Evolutionary conservation across 805 yeast genomes (phyloP).

Genomic region (Barnettozyma vustinii): DNA sequence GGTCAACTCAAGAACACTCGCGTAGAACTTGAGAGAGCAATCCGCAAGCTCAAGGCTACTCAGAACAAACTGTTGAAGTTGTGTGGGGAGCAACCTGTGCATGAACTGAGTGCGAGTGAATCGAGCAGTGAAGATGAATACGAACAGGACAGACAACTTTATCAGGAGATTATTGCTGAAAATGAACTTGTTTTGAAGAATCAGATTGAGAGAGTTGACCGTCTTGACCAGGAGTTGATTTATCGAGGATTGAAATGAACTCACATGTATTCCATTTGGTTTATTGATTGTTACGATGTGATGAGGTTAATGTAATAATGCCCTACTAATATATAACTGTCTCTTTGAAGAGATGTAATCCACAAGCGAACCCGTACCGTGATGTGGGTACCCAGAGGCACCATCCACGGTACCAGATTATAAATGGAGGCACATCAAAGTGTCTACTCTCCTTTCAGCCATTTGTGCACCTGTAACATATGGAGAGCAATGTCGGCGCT

Average conservation of each 20-base stretch:
- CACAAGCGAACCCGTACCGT: constrained; percentile 26
- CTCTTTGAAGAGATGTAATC: constrained; percentile 14
- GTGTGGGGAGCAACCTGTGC: constrained; percentile 3
- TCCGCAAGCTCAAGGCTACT: constrained; percentile 44
- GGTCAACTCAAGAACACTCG: constrained; percentile 34
- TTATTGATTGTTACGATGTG: not conserved
- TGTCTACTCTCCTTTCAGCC: constrained; percentile 26
- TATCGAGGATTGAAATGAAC: constrained; percentile 30
- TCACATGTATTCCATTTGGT: not conserved
- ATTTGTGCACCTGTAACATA: constrained; percentile 23
- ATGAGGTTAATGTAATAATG: not conserved
- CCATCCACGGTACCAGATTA: constrained; percentile 18
- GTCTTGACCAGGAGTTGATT: constrained; percentile 42
- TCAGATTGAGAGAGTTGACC: constrained; percentile 41
- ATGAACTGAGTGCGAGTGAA: constrained; percentile 14
- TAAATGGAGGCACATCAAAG: constrained; percentile 16
- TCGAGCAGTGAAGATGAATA: constrained; percentile 26
- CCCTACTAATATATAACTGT: not conserved
- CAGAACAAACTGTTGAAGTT: constrained; percentile 36
- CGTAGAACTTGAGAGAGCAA: constrained; percentile 34
- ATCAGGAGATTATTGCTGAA: constrained; percentile 50
- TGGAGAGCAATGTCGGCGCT: constrained; percentile 23
- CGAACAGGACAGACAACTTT: constrained; percentile 42
- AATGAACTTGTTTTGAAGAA: constrained; percentile 49
- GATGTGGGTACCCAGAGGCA: not conserved